A percentile compares a stretch with the other conserved stretches of the same genome.
phyloP scores from a whole-genome alignment of 352 stramenopile genomes.

The Pythium monospermum region DNA sequence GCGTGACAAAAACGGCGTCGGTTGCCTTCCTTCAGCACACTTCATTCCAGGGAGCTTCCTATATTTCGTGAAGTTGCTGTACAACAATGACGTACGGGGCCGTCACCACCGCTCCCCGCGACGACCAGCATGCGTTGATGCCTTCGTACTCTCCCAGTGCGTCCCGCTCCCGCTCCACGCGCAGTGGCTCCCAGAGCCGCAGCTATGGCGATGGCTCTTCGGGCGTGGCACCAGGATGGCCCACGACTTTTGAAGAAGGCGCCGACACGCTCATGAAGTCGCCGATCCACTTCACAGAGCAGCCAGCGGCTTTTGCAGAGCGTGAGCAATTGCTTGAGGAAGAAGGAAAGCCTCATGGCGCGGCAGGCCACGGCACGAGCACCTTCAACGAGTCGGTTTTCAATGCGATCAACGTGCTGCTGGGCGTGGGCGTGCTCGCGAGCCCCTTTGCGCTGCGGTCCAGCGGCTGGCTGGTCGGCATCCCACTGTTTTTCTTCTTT shows the following conservation, averaged over 20 bases:
- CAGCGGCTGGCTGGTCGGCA: constrained; percentile 64
- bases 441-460: constrained; percentile 79
- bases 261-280: constrained; percentile 46
- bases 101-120: neutral
- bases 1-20: too few relatives aligned
- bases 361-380: constrained; percentile 38
- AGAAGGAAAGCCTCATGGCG: constrained; percentile 1
- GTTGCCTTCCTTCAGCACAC: neutral
- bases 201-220: constrained; percentile 21
- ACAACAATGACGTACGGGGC: constrained; percentile 21
- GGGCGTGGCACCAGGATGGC: constrained; percentile 42
- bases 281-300: constrained; percentile 32
- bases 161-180: constrained; percentile 27
- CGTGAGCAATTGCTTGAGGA: neutral
- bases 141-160: constrained; percentile 62
- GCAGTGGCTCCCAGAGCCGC: constrained; percentile 4
- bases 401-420: constrained; percentile 83
- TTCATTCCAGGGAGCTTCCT: too few relatives aligned
- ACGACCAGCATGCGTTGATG: constrained; percentile 29
- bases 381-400: constrained; percentile 74
- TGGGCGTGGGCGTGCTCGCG: constrained; percentile 82
- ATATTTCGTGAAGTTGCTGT: too few relatives aligned
- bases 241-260: constrained; percentile 69
- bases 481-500: constrained; percentile 79
- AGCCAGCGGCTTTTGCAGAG: constrained; percentile 42